These are phyloP conservation scores for Coemansia aciculifera DNA, from an alignment of 192 early-diverging fungal species.

Conservation along the genomic window DNA sequence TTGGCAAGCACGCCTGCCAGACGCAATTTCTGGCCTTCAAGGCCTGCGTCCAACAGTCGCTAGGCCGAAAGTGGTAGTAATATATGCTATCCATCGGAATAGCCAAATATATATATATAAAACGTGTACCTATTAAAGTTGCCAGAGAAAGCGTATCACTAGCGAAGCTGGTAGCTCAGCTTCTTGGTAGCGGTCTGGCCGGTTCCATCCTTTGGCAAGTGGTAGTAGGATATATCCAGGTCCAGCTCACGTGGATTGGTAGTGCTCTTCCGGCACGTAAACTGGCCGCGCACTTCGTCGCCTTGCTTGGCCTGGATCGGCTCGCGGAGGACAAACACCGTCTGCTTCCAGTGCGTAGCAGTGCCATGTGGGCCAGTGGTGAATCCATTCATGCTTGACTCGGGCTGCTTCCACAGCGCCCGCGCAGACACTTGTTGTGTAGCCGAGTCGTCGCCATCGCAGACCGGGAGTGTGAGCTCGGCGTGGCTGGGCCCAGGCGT, in stretches of 20 bases:
- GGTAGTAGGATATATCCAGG: slow-evolving; percentile 59
- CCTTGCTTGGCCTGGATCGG: slow-evolving; percentile 60
- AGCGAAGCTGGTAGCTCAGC: slow-evolving; percentile 45
- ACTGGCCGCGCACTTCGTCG: slow-evolving; percentile 58
- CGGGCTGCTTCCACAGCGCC: slow-evolving; percentile 42
- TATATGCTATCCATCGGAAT: not conserved
- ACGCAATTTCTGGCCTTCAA: slow-evolving; percentile 63
- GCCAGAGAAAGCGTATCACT: not conserved
- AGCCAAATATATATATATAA: slow-evolving; percentile 1
- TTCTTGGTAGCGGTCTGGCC: slow-evolving; percentile 8
- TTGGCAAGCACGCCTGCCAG: slow-evolving; percentile 60
- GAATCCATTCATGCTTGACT: slow-evolving; percentile 52
- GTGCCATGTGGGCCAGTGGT: slow-evolving; percentile 73
- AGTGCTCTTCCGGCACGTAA: slow-evolving; percentile 64
- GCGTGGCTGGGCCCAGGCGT: slow-evolving; percentile 35
- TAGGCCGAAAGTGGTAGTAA: slow-evolving; percentile 46
- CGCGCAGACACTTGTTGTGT: slow-evolving; percentile 17
- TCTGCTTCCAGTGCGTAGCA: slow-evolving; percentile 99
- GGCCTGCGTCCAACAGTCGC: slow-evolving; percentile 56
- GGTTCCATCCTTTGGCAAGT: slow-evolving; percentile 10
- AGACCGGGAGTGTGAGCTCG: slow-evolving; percentile 23
- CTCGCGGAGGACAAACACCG: slow-evolving; percentile 71
- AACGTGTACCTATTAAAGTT: not conserved
- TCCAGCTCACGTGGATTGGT: slow-evolving; percentile 74
- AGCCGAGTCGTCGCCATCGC: slow-evolving; percentile 9